Evolutionary conservation across 768 basidiomycete species (phyloP).

Genomic region (Naganishia onofrii): DNA sequence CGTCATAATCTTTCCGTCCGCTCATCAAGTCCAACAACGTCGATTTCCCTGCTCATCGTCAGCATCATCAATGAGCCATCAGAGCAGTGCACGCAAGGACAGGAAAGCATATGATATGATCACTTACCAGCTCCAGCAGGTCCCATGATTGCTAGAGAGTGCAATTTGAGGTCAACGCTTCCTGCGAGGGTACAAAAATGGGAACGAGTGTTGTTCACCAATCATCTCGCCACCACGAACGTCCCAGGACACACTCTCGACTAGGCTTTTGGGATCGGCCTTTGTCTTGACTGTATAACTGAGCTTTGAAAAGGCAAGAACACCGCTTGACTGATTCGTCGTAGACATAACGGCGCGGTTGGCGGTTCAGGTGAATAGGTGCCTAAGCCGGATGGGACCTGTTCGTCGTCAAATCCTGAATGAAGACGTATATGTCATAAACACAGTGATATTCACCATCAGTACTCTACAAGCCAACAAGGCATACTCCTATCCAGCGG

Average conservation of each 20-base stretch:
- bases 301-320: constrained; percentile 2
- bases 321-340: too few species aligned
- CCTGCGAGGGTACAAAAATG: too few species aligned
- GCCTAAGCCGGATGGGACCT: neutral
- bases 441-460: too few species aligned
- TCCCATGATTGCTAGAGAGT: constrained; percentile 1
- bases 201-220: neutral
- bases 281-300: neutral
- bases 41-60: neutral
- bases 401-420: neutral
- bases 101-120: too few species aligned
- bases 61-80: neutral
- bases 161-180: neutral
- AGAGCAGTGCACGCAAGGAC: neutral
- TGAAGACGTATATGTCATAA: neutral
- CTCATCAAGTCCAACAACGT: constrained; percentile 23
- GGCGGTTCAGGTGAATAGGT: neutral
- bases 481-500: too few species aligned
- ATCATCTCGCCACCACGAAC: constrained; percentile 11
- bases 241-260: neutral
- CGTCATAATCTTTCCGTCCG: constrained; percentile 21
- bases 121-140: constrained; percentile 4
- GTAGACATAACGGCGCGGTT: neutral
- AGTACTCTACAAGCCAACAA: too few species aligned
- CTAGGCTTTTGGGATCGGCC: neutral